Base-by-base conservation (phyloP, 2,329 filamentous ascomycete genomes). In the Exophiala viscosa region DNA sequence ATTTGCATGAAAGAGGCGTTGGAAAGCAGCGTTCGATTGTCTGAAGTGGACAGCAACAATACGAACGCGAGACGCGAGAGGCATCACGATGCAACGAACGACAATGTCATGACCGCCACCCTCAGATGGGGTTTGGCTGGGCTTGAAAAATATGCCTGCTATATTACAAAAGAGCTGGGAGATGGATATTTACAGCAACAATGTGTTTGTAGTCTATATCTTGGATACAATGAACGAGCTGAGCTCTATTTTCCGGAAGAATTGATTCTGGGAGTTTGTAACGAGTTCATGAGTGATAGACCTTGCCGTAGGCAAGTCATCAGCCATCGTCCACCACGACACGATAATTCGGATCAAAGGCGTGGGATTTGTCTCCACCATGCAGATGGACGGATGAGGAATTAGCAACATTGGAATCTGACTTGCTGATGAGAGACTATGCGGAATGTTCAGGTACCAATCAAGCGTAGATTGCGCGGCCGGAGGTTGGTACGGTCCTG, bases 51-150 rank as follows among this genome's bases (percentile, higher is more conserved):
- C 44, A 50, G 32, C 46, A 52, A 47, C 53, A 59, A 51, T 43
- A 55, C 54, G 58, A 59, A 60, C 58, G 58, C 58, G 53, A 60
- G 58, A 58, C 58, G 58, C 58, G 56, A 60, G 58, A 59, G 58
- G 58, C 58, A 60, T 60, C 53, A 60, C 56, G 56, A 59, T 45
- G 45, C 44, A 48, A 60, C 49, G 58, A 56, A 56, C 52, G 55
- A 60, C 58, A 58, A 59, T 32, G 46, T 54, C 46, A 55, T 55
- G 56, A 60, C 53, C 48, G 56, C 56, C 32, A 32, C 42, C 48
- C 33, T 34, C 9, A n/a, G 28, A 31, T 50, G 52, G 23, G 23
- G 8, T 50, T 40, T 42, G 36, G 43, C 46, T 43, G 36, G 50
- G 40, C 50, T 33, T 43, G 40, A 38, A 38, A 44, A 40, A 45